phyloP scores from a whole-genome alignment of 176 grass and related monocot genomes.

The Lolium rigidum region DNA sequence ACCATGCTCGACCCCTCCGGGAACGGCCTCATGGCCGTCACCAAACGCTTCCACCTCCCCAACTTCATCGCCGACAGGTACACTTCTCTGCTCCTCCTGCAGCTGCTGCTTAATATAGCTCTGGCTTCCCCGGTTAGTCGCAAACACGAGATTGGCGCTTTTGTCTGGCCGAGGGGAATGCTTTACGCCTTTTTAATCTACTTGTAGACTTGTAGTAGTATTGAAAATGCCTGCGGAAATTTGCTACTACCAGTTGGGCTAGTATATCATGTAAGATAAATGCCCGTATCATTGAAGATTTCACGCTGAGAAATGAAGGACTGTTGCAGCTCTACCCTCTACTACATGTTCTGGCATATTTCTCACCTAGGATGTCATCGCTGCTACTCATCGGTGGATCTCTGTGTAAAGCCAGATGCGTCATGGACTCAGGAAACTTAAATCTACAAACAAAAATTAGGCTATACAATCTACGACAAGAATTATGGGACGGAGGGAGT shows the following conservation, averaged over 20 bases:
- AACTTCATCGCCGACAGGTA: slow-evolving; percentile 80
- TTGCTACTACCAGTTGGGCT: not conserved
- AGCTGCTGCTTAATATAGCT: not conserved
- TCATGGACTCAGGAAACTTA: not conserved
- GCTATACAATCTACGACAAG: too few species aligned
- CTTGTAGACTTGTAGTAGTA: not conserved
- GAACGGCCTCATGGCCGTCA: slow-evolving; percentile 95
- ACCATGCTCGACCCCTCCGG: slow-evolving; percentile 96
- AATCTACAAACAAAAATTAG: not conserved
- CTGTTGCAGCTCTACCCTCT: not conserved
- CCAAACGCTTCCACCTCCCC: slow-evolving; percentile 75
- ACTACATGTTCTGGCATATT: not conserved
- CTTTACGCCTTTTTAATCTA: not conserved
- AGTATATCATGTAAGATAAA: not conserved
- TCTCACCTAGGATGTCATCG: not conserved
- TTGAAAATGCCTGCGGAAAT: not conserved
- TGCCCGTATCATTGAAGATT: not conserved
- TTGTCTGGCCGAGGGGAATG: not conserved
- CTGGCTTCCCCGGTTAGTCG: not conserved
- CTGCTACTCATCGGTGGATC: not conserved
- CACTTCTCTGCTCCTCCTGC: not conserved
- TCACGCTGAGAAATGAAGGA: too few species aligned
- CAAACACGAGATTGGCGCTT: not conserved
- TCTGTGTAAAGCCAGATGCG: too few species aligned
- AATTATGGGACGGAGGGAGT: too few species aligned